These are phyloP conservation scores for Tolypocladium sp. DNA, from an alignment of 2,329 filamentous ascomycete genomes.

Conservation along the genomic window DNA sequence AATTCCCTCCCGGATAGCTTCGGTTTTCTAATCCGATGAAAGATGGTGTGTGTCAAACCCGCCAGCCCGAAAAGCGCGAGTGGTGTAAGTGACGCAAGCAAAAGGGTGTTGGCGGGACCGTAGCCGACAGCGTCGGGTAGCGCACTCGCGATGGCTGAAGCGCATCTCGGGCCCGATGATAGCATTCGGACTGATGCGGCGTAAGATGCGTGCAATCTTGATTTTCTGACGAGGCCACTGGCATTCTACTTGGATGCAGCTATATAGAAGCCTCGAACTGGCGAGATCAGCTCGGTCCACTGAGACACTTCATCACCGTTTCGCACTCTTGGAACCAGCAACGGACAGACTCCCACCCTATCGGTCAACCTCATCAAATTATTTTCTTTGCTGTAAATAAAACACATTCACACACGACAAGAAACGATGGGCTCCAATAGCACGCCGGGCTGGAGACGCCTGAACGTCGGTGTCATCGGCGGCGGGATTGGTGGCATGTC, in stretches of 20 bases:
- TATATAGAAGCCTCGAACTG: neutral
- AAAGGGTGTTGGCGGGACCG: neutral
- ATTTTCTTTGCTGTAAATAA: neutral
- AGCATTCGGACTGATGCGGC: neutral
- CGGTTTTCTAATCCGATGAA: neutral
- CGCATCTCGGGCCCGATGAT: neutral
- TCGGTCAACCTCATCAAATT: neutral
- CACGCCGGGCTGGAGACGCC: slow-evolving; percentile 29
- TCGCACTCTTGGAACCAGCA: neutral
- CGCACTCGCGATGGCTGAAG: neutral
- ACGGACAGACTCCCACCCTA: neutral
- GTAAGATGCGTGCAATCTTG: neutral
- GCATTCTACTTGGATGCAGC: neutral
- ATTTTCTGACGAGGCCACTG: neutral
- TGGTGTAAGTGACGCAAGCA: neutral
- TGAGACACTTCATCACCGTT: neutral
- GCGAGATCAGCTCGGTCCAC: neutral
- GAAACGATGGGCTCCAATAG: slow-evolving; percentile 14
- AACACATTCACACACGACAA: neutral
- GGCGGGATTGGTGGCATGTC: slow-evolving; percentile 40
- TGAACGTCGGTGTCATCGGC: slow-evolving; percentile 35
- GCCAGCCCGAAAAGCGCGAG: neutral
- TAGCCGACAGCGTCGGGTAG: slow-evolving; percentile 1
- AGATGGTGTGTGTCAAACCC: neutral
- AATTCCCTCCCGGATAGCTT: neutral